A percentile compares a stretch with the other conserved stretches of the same genome.
These are phyloP conservation scores for Pyrenochaeta sp. DNA, from an alignment of 2,329 filamentous ascomycete genomes.

Conservation along the genomic window DNA sequence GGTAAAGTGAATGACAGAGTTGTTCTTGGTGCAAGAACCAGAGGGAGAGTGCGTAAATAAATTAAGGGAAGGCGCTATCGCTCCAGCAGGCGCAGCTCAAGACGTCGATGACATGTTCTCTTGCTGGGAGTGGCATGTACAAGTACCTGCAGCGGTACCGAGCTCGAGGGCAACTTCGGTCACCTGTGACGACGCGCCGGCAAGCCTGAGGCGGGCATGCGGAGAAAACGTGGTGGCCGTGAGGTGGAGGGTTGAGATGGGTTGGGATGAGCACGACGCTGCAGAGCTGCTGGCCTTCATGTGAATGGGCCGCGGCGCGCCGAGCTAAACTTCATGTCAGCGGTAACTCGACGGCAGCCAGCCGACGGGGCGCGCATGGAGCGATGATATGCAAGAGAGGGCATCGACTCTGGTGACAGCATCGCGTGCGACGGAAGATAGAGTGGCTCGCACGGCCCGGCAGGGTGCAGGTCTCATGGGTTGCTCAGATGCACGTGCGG, in stretches of 20 bases:
- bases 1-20: background rate
- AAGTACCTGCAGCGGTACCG: background rate
- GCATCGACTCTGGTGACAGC: background rate
- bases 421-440: background rate
- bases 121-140: conserved; percentile 11
- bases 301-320: no score
- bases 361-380: no score
- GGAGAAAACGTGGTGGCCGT: background rate
- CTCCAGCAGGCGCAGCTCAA: conserved; percentile 3
- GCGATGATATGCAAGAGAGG: no score
- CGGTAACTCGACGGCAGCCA: background rate
- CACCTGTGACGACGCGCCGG: conserved; percentile 1
- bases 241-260: background rate
- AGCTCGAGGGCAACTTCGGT: background rate
- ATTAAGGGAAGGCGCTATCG: conserved; percentile 2
- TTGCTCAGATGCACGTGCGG: conserved; percentile 5
- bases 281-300: background rate
- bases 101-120: conserved; percentile 13
- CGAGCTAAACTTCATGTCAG: conserved; percentile 1
- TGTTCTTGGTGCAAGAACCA: background rate
- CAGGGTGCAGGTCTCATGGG: background rate
- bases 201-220: conserved; percentile 1
- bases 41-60: background rate
- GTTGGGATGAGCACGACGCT: background rate
- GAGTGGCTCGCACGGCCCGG: background rate